Percentiles rank a stretch among this genome's conserved stretches.
phyloP scores from a whole-genome alignment of 352 stramenopile species.

The Vaucheria bursata region DNA sequence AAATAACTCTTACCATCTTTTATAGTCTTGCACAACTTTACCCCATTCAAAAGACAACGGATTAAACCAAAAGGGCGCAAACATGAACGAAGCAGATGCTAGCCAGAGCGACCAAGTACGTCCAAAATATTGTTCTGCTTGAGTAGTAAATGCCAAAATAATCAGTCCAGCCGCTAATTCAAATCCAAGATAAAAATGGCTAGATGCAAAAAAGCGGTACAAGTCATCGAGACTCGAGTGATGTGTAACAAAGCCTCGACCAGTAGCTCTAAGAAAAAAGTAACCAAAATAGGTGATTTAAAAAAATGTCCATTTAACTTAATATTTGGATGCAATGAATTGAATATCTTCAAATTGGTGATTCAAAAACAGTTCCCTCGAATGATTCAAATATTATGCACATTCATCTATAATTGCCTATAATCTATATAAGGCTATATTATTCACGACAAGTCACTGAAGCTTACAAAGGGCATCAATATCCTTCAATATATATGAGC shows the following conservation, averaged over 20 bases:
- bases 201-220: conserved; percentile 94
- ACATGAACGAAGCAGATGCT: conserved; percentile 78
- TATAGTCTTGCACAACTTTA: conserved; percentile 77
- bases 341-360: too few species aligned
- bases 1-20: conserved; percentile 17
- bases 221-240: conserved; percentile 95
- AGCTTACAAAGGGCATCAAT: too few species aligned
- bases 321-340: too few species aligned
- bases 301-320: too few species aligned
- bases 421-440: too few species aligned
- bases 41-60: conserved; percentile 91
- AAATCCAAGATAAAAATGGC: conserved; percentile 90
- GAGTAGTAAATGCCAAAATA: conserved; percentile 84
- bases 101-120: conserved; percentile 97
- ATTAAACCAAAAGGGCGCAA: conserved; percentile 96
- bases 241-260: conserved; percentile 95
- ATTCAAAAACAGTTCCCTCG: too few species aligned
- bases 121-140: conserved; percentile 86
- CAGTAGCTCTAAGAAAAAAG: conserved; percentile 62
- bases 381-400: too few species aligned
- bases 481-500: too few species aligned
- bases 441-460: too few species aligned
- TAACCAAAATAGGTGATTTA: too few species aligned
- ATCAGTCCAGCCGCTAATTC: conserved; percentile 83
- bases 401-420: too few species aligned